Evolutionary conservation across 495 filamentous ascomycete genomes (phyloP).

Genomic region (Penicillium daleae): DNA sequence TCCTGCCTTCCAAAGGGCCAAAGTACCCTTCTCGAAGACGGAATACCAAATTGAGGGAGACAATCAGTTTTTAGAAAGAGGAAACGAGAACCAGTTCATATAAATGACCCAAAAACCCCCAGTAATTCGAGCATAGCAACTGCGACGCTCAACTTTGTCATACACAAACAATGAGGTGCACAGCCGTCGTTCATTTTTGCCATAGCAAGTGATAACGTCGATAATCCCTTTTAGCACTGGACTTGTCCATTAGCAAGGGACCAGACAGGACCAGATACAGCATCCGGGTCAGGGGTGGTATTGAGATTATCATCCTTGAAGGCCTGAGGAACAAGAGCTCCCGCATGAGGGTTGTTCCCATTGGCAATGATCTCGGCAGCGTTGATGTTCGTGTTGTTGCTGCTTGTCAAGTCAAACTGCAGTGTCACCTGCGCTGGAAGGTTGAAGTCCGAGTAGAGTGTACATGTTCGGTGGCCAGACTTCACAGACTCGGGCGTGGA

Average conservation of each 20-base stretch:
- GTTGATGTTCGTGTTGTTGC: not conserved
- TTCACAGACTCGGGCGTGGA: not conserved
- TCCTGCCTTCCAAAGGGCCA: no score
- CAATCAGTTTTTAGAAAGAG: no score
- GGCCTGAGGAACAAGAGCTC: not conserved
- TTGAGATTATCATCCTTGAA: not conserved
- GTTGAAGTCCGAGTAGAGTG: not conserved
- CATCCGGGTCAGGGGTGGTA: not conserved
- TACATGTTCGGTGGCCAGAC: not conserved
- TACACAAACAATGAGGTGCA: no score
- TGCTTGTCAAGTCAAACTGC: not conserved
- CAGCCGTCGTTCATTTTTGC: no score
- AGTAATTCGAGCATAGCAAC: no score
- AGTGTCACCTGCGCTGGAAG: not conserved
- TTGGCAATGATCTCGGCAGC: not conserved
- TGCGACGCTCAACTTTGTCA: no score
- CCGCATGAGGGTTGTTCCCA: not conserved
- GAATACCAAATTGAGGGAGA: no score
- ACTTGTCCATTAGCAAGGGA: not conserved
- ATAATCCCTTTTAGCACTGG: conserved; percentile 2
- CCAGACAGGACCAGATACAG: not conserved
- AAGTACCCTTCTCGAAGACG: no score
- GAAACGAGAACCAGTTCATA: no score
- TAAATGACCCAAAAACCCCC: no score
- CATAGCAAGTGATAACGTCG: no score